phyloP scores from a whole-genome alignment of 441 rosid species.

The Populus hybrid region DNA sequence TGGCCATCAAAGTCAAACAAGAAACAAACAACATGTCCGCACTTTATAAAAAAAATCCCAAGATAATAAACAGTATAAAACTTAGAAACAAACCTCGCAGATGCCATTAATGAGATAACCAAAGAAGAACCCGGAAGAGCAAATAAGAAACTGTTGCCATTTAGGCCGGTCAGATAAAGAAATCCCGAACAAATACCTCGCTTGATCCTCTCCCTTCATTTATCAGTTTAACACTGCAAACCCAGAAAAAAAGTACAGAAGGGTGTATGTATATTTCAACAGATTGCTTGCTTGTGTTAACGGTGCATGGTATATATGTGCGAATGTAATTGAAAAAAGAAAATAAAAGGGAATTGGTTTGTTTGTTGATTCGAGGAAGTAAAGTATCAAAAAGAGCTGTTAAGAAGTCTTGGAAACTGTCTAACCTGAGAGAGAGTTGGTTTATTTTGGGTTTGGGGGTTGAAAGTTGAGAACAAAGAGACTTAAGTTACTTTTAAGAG shows the following conservation, averaged over 20 bases:
- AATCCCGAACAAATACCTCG: conserved; percentile 59
- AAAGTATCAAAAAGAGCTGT: conserved; percentile 7
- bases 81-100: conserved; percentile 62
- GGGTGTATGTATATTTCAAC: neutral
- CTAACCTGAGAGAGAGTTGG: neutral
- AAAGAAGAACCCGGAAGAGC: conserved; percentile 92
- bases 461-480: neutral
- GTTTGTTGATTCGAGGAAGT: conserved; percentile 15
- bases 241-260: neutral
- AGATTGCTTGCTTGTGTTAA: conserved; percentile 1
- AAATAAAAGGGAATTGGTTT: neutral
- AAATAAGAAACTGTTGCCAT: conserved; percentile 82
- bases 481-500: neutral
- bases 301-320: conserved; percentile 4
- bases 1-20: neutral
- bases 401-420: neutral
- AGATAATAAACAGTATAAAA: neutral
- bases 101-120: conserved; percentile 94
- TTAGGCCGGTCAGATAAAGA: conserved; percentile 59
- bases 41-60: too few species aligned
- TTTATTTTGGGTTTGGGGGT: neutral
- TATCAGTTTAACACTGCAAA: neutral
- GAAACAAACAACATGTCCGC: neutral
- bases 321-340: neutral
- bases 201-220: conserved; percentile 61